Base-by-base conservation (phyloP, 2,329 filamentous ascomycete species). In the Monosporascus sp. region DNA sequence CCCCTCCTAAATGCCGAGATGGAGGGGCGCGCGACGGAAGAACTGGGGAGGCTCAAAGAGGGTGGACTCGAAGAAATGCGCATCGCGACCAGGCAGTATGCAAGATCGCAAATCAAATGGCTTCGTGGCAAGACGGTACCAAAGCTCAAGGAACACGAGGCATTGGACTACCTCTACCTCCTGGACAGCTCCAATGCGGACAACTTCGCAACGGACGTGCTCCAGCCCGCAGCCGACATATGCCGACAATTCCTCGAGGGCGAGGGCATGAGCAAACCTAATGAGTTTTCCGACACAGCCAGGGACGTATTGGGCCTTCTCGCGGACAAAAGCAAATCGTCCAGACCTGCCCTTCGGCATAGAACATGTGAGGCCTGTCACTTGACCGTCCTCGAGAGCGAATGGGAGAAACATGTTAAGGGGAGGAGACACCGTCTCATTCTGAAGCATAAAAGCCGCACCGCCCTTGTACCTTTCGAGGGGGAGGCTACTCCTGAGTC, bases 71-170 rank as follows among this genome's bases (percentile, higher is more conserved):
- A 93, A 58, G 81, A 84, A 49, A 92, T 90, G 58, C 90, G 95
- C 67, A 80, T 83, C 5, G 89, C 89, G 2, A 99, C 92, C 0
- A 81, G 90, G 9, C 90, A 92, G 60, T 99, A 99, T 65, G 89
- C 93, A 2, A 88, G 85, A 56, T 83, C 87, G 7, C 94, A 99
- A 68, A 75, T 89, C 18, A 83, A 86, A 54, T 99, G 92, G 90
- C 95, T 97, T 52, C 82, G 87, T 17, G 82, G 87, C 60, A 96
- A 96, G 65, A 79, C 96, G 25, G 79, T 94, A 43, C 84, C 86
- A 9, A 82, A 85, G 1, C 73, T 94, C 27, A 76, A 74, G 38
- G 78, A 82, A 18, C 76, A 81, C 37, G 70, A 75, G 8, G 74
- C 77, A 1, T 66, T 82, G 49, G 69, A 80, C 22, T 81, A 75